These are phyloP conservation scores for Austroboletus eburneus DNA, from an alignment of 768 basidiomycete genomes.

Conservation along the genomic window DNA sequence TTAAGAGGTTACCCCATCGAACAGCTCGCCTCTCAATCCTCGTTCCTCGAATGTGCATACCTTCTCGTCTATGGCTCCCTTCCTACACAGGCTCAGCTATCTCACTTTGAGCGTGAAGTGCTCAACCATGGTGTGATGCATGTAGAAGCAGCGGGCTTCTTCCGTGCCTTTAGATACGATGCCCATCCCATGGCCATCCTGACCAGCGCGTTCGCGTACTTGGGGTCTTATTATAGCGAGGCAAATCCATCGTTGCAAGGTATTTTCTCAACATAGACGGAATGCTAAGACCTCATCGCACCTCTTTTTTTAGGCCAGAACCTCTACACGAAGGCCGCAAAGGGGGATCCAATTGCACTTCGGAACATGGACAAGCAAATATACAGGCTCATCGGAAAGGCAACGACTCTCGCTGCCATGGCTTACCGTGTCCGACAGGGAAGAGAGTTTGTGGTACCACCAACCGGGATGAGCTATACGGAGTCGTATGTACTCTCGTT, in stretches of 20 bases:
- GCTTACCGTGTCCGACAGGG: conserved; percentile 92
- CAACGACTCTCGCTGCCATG: conserved; percentile 90
- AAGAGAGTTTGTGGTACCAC: conserved; percentile 81
- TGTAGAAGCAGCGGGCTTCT: conserved; percentile 65
- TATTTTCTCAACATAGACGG: conserved; percentile 13
- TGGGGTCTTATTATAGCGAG: conserved; percentile 84
- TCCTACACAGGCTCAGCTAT: conserved; percentile 57
- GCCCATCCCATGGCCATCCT: conserved; percentile 92
- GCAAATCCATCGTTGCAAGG: conserved; percentile 88
- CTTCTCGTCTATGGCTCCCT: conserved; percentile 86
- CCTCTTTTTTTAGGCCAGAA: conserved; percentile 55
- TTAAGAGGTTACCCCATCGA: conserved; percentile 88
- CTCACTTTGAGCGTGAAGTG: conserved; percentile 68
- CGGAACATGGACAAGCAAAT: conserved; percentile 91
- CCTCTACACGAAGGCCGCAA: conserved; percentile 69
- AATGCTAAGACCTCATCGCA: conserved; percentile 3
- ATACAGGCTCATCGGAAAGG: conserved; percentile 82
- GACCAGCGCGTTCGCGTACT: conserved; percentile 80
- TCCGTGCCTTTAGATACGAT: conserved; percentile 78
- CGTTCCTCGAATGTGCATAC: conserved; percentile 80
- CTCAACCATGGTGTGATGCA: conserved; percentile 71
- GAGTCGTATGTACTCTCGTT: conserved; percentile 52
- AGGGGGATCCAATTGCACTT: conserved; percentile 61
- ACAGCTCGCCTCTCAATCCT: conserved; percentile 75
- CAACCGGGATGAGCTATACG: conserved; percentile 77